phyloP scores from a whole-genome alignment of 108 stramenopile species.

The Craspedostauros australis region DNA sequence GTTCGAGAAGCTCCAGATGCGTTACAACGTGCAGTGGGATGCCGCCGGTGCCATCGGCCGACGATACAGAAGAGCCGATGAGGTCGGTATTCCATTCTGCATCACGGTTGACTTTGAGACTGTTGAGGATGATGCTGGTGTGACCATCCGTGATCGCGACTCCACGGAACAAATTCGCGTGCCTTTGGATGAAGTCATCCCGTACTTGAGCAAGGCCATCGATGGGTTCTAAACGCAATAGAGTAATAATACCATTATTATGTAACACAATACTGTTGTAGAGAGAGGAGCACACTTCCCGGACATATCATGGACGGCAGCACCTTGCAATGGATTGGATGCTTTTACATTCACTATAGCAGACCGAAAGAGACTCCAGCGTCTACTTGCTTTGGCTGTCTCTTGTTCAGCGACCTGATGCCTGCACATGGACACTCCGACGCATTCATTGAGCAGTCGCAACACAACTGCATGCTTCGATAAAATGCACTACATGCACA shows the following conservation, averaged over 20 bases:
- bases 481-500: background rate
- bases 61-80: slow-evolving; percentile 88
- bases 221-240: slow-evolving; percentile 61
- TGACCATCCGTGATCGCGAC: slow-evolving; percentile 95
- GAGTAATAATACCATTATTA: background rate
- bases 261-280: background rate
- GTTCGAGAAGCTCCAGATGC: slow-evolving; percentile 58
- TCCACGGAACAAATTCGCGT: slow-evolving; percentile 91
- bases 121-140: slow-evolving; percentile 82
- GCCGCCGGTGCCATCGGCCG: slow-evolving; percentile 89
- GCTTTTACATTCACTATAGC: background rate
- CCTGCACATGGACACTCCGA: no score
- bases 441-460: background rate
- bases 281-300: background rate
- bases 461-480: background rate
- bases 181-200: slow-evolving; percentile 79
- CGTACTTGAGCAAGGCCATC: slow-evolving; percentile 73
- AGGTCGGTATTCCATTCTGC: slow-evolving; percentile 94
- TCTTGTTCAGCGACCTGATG: no score
- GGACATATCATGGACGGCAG: background rate
- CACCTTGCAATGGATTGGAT: no score
- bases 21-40: slow-evolving; percentile 87
- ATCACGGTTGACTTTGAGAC: slow-evolving; percentile 97
- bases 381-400: background rate
- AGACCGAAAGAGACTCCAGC: background rate